Conservation (phyloP, 2,329 filamentous ascomycete genomes). For the Clarireedia homoeocarpa region DNA sequence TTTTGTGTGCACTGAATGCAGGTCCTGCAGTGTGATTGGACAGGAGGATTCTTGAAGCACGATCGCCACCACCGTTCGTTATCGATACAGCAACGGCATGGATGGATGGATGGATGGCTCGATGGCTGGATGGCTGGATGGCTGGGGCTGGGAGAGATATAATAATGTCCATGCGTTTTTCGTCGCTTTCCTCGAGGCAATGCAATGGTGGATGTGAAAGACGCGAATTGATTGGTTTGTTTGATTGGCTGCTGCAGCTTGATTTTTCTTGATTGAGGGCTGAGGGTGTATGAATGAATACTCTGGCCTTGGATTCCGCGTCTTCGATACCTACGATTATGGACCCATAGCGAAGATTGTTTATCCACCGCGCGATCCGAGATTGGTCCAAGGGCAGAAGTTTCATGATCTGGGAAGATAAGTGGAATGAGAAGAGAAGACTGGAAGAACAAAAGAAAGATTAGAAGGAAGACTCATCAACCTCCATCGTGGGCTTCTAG, state of each 20-base stretch:
- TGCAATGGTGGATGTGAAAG: no score
- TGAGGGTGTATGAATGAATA: no score
- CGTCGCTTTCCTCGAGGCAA: no score
- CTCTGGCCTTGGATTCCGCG: no score
- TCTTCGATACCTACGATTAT: no score
- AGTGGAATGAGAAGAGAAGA: not conserved
- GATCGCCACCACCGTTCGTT: not conserved
- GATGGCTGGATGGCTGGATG: not conserved
- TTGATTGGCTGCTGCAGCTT: no score
- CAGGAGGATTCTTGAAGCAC: not conserved
- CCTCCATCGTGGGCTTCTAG: not conserved
- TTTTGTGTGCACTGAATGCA: not conserved
- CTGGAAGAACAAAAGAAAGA: not conserved
- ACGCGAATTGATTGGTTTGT: no score
- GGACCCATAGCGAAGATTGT: no score
- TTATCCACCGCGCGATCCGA: no score
- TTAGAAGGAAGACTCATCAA: not conserved
- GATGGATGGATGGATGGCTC: not conserved
- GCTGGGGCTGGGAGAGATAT: not conserved
- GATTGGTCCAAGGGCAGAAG: not conserved
- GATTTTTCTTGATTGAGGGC: no score
- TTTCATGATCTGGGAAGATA: not conserved
- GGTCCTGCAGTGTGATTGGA: not conserved
- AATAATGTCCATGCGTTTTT: no score
- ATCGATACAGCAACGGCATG: not conserved